A percentile compares a stretch with the other conserved stretches of the same genome.
Conservation (phyloP, 225 moss, liverwort and hornwort genomes). For the Pleurozium schreberi region DNA sequence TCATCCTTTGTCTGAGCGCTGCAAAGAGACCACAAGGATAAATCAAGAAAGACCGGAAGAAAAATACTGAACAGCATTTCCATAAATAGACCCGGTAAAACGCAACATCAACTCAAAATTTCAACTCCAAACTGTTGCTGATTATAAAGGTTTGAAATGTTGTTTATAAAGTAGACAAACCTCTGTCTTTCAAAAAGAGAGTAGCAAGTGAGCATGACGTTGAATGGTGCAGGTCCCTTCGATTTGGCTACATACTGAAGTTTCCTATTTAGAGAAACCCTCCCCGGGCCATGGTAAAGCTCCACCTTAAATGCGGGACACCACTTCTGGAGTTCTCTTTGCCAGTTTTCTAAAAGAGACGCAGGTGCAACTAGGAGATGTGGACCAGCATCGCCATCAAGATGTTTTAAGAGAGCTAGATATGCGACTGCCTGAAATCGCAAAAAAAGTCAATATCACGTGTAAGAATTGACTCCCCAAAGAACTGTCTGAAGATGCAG, state of each 20-base stretch:
- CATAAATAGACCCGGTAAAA: not conserved
- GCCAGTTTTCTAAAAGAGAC: constrained; percentile 92
- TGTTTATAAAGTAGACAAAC: constrained; percentile 12
- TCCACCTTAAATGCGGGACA: constrained; percentile 89
- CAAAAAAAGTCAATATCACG: not conserved
- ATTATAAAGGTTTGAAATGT: not conserved
- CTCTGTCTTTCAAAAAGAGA: constrained; percentile 82
- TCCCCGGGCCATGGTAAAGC: constrained; percentile 81
- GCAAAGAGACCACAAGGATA: constrained; percentile 1
- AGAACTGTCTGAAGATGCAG: not conserved
- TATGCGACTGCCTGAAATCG: constrained; percentile 66
- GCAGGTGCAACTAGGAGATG: constrained; percentile 93
- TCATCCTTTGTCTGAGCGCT: constrained; percentile 93
- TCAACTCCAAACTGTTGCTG: not conserved
- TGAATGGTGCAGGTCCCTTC: constrained; percentile 67
- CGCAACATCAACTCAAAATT: not conserved
- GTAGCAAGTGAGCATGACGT: constrained; percentile 95
- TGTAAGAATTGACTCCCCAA: not conserved
- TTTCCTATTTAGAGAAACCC: constrained; percentile 58
- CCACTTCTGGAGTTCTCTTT: constrained; percentile 91
- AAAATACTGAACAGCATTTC: not conserved
- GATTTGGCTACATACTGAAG: constrained; percentile 49
- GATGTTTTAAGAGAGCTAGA: constrained; percentile 78
- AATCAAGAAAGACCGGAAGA: not conserved
- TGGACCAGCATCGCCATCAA: constrained; percentile 83